These are phyloP conservation scores for Thinopyrum elongatum DNA, from an alignment of 176 grass and related monocot genomes.

Conservation along the genomic window DNA sequence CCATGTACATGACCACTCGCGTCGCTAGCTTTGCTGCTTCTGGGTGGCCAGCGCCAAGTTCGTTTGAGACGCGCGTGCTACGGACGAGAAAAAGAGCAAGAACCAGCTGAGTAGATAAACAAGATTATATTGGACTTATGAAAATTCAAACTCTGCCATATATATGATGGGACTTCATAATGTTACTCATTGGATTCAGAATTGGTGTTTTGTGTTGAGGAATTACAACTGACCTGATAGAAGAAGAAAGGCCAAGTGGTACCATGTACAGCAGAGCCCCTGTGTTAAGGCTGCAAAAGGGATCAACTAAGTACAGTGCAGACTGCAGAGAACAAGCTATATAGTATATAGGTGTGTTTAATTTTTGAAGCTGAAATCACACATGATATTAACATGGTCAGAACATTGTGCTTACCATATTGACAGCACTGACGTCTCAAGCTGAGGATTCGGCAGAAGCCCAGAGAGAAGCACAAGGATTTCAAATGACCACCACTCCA, in stretches of 20 bases:
- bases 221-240: slow-evolving; percentile 23
- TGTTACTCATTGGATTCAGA: not conserved
- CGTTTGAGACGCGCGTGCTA: slow-evolving; percentile 26
- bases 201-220: not conserved
- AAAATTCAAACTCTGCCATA: no score
- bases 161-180: no score
- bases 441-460: slow-evolving; percentile 37
- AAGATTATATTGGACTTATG: not conserved
- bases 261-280: slow-evolving; percentile 35
- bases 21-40: slow-evolving; percentile 18
- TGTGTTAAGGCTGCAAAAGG: slow-evolving; percentile 27
- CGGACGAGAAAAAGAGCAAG: no score
- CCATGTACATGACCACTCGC: slow-evolving; percentile 34
- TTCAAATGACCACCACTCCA: slow-evolving; percentile 56
- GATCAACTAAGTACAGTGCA: not conserved
- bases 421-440: slow-evolving; percentile 41
- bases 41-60: slow-evolving; percentile 19
- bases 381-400: not conserved
- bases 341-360: not conserved
- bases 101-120: not conserved
- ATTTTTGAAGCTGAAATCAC: not conserved
- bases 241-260: slow-evolving; percentile 12
- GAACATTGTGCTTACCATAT: slow-evolving; percentile 16
- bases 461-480: slow-evolving; percentile 37
- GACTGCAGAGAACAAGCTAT: not conserved